Conservation (phyloP, 768 basidiomycete genomes). For the Lactifluus pinguis region DNA sequence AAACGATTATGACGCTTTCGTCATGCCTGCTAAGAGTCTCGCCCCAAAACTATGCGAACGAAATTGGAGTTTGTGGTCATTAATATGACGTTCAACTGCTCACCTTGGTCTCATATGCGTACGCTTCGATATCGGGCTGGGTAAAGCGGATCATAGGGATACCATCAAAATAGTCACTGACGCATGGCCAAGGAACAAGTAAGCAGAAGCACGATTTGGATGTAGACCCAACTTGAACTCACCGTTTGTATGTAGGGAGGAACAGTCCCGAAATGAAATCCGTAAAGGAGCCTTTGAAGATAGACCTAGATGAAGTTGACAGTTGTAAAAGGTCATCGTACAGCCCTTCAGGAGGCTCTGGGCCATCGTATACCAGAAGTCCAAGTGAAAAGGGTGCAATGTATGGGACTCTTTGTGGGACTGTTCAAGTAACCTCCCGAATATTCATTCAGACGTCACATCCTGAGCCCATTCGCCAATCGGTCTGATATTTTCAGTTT, state of each 20-base stretch:
- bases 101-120: constrained; percentile 4
- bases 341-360: constrained; percentile 34
- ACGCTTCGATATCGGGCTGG: neutral
- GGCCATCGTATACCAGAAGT: constrained; percentile 47
- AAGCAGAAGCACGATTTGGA: neutral
- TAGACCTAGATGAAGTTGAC: constrained; percentile 27
- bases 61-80: neutral
- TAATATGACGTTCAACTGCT: neutral
- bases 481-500: neutral
- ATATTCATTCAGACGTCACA: neutral
- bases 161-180: neutral
- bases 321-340: constrained; percentile 40
- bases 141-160: constrained; percentile 1
- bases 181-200: constrained; percentile 7
- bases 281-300: constrained; percentile 31
- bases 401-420: too few species aligned
- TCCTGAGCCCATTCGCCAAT: neutral
- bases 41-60: constrained; percentile 38
- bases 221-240: neutral
- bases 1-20: constrained; percentile 35
- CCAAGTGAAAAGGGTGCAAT: neutral
- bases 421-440: neutral
- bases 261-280: constrained; percentile 25
- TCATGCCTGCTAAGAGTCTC: constrained; percentile 23
- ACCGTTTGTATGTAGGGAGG: constrained; percentile 22